These are phyloP conservation scores for Salix purpurea DNA, from an alignment of 345 rosid genomes.

Conservation along the genomic window DNA sequence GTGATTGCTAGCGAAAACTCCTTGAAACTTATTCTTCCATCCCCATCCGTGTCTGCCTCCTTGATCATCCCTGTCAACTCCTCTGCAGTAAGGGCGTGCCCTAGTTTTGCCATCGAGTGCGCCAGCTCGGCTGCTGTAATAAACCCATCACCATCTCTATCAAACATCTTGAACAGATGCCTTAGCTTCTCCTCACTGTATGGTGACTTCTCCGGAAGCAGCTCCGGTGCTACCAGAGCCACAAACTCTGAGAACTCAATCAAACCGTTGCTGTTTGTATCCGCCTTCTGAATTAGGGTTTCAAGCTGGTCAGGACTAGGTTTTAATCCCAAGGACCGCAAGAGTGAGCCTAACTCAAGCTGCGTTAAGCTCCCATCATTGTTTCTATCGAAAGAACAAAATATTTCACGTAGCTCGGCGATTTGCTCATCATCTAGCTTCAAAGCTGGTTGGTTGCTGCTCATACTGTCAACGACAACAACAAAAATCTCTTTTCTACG, in stretches of 20 bases:
- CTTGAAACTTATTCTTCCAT: constrained; percentile 73
- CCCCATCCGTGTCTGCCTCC: constrained; percentile 93
- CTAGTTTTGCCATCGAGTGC: constrained; percentile 45
- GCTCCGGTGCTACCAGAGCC: constrained; percentile 72
- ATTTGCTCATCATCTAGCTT: constrained; percentile 74
- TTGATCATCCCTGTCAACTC: constrained; percentile 90
- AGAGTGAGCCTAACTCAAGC: constrained; percentile 78
- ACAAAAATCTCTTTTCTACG: not conserved
- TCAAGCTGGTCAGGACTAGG: constrained; percentile 78
- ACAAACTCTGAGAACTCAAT: constrained; percentile 84
- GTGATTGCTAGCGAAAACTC: constrained; percentile 77
- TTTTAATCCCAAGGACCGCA: constrained; percentile 68
- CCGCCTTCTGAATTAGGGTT: constrained; percentile 61
- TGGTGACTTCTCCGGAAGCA: constrained; percentile 58
- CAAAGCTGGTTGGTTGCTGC: constrained; percentile 10
- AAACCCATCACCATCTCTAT: constrained; percentile 45
- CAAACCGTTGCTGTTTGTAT: constrained; percentile 75
- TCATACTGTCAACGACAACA: not conserved
- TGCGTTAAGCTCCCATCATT: constrained; percentile 86
- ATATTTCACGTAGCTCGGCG: constrained; percentile 70
- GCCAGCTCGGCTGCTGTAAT: constrained; percentile 47
- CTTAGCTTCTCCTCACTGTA: constrained; percentile 52
- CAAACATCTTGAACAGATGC: constrained; percentile 39
- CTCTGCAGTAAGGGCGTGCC: constrained; percentile 46
- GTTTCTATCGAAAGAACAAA: constrained; percentile 81